These are phyloP conservation scores for Boletus rex-veris DNA, from an alignment of 768 basidiomycete species.

Conservation along the genomic window DNA sequence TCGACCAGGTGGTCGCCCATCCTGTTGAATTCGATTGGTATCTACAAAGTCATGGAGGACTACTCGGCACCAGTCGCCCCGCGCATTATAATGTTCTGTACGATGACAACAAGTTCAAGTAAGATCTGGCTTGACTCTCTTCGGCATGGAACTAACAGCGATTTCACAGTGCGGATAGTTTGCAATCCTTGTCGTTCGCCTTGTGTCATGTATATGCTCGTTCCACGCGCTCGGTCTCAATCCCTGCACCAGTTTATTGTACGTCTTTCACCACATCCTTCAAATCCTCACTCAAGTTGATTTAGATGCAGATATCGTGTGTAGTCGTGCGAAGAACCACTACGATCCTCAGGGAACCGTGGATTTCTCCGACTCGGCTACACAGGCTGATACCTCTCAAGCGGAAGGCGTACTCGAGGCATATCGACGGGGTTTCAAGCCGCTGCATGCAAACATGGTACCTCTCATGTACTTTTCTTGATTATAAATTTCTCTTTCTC, in stretches of 20 bases:
- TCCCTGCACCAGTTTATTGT: constrained; percentile 84
- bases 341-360: constrained; percentile 61
- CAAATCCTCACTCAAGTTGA: background rate
- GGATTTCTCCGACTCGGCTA: constrained; percentile 59
- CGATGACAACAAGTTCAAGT: constrained; percentile 63
- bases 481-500: constrained; percentile 2
- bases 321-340: constrained; percentile 77
- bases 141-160: constrained; percentile 3
- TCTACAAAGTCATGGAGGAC: constrained; percentile 71
- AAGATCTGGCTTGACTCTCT: background rate
- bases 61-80: constrained; percentile 72
- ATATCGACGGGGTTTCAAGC: constrained; percentile 54
- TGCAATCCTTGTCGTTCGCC: constrained; percentile 71
- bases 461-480: constrained; percentile 59
- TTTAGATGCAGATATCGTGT: constrained; percentile 73
- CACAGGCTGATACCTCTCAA: constrained; percentile 40
- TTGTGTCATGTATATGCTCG: constrained; percentile 81
- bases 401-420: constrained; percentile 43
- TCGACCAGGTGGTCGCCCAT: constrained; percentile 66
- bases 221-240: constrained; percentile 76
- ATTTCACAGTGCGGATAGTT: constrained; percentile 50
- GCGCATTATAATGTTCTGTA: constrained; percentile 48
- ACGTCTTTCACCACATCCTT: constrained; percentile 20
- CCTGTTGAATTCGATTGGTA: constrained; percentile 78
- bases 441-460: constrained; percentile 48